Base-by-base conservation (phyloP, 108 stramenopile genomes). In the Fragilaria radians region DNA sequence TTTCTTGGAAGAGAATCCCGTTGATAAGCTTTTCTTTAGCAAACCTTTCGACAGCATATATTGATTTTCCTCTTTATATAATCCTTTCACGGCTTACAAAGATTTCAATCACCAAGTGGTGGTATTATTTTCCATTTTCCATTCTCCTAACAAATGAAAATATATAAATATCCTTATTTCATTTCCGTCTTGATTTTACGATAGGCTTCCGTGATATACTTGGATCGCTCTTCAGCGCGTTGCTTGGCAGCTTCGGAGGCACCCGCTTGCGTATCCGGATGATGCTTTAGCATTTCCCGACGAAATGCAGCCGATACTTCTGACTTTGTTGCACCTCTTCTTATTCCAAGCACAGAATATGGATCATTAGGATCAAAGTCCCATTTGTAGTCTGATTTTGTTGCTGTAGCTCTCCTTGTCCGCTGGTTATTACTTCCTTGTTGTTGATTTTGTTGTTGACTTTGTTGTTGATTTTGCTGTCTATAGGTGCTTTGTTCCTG, bases 261-360 rank as follows among this genome's bases (percentile, higher is more conserved):
- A 32, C 76, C 71, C 33, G 78, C 61, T 59, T 78, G 80, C n/a
- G 62, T 61, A 51, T 87, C 89, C 5, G 89, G 89, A 54, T 90
- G 89, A 59, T 86, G 69, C 54, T 86, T 79, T 32, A 89, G 52
- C 88, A 89, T 89, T 66, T 86, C 79, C 59, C 73, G 68, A 25
- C 89, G 81, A 73, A 87, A 90, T 3, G 89, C 89, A 47, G 79
- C 79, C 2, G 83, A 82, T 25, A 87, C 81, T 56, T 91, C 80
- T 28, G 66, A 58, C 32, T 84, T 81, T 1, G 86, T 78, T n/a
- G 82, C 78, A 51, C 62, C 67, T 36, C 78, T 65, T 17, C 57
- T 23, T 21, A 91, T 63, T 1, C 81, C 85, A 0, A 91, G 63
- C 19, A 91, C 85, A 21, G 76, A 74, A 58, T 86, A 91, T 0